Percentiles rank a stretch among this genome's conserved stretches.
These are phyloP conservation scores for Arabis alpina DNA, from an alignment of 345 rosid genomes.

Conservation along the genomic window DNA sequence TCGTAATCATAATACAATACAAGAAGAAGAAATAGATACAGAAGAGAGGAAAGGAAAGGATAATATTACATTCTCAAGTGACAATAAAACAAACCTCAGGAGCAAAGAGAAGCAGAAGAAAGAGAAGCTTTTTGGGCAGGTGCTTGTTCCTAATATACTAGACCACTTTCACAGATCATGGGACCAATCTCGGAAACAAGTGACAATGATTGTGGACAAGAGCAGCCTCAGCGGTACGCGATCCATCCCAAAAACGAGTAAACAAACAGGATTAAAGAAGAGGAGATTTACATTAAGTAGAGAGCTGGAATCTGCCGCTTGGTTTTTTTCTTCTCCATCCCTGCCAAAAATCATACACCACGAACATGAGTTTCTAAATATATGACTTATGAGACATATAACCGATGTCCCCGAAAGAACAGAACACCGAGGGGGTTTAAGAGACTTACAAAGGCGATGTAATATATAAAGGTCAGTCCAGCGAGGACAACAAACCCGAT, in stretches of 20 bases:
- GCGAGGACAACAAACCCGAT: conserved; percentile 78
- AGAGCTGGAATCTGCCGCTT: conserved; percentile 82
- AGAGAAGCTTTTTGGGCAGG: conserved; percentile 37
- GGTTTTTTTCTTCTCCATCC: conserved; percentile 93
- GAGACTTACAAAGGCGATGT: conserved; percentile 75
- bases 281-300: conserved; percentile 46
- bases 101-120: conserved; percentile 24
- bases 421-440: not conserved
- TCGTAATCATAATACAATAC: not conserved
- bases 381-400: not conserved
- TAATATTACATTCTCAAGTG: conserved; percentile 26
- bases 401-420: not conserved
- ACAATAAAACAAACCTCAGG: conserved; percentile 27
- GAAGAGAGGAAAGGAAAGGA: not conserved
- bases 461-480: conserved; percentile 82
- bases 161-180: conserved; percentile 20
- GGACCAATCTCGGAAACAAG: conserved; percentile 2
- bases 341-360: conserved; percentile 44
- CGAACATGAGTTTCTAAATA: conserved; percentile 3
- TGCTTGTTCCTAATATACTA: conserved; percentile 28
- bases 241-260: conserved; percentile 32
- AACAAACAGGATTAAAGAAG: not conserved
- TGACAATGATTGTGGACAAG: conserved; percentile 18
- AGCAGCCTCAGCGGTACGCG: conserved; percentile 23
- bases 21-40: conserved; percentile 24